Evolutionary conservation across 2,329 filamentous ascomycete genomes (phyloP).

Genomic region (Apiospora saccharicola): DNA sequence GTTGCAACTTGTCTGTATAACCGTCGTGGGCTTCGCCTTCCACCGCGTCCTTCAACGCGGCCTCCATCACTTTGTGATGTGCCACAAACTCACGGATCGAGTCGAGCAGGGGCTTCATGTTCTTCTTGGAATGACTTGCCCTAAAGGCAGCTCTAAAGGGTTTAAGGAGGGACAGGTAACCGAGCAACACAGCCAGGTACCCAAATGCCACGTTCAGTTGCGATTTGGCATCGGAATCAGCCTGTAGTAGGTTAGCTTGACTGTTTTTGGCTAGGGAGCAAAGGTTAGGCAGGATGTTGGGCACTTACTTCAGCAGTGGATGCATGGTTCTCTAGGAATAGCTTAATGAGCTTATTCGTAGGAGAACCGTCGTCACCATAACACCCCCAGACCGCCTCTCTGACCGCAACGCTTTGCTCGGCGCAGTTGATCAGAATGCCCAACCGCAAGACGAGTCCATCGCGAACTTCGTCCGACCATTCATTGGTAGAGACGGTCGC

Average conservation of each 20-base stretch:
- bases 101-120: conserved; percentile 54
- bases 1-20: conserved; percentile 49
- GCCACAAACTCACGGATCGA: conserved; percentile 64
- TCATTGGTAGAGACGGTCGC: conserved; percentile 56
- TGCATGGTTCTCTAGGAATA: conserved; percentile 74
- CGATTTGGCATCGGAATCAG: conserved; percentile 76
- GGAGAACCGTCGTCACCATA: conserved; percentile 48
- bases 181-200: conserved; percentile 84
- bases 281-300: background rate
- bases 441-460: conserved; percentile 78
- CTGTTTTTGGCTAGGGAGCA: conserved; percentile 24
- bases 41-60: conserved; percentile 41
- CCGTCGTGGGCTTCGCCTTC: conserved; percentile 44
- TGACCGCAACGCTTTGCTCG: conserved; percentile 74
- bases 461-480: conserved; percentile 62
- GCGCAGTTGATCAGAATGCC: conserved; percentile 88
- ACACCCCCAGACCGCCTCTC: conserved; percentile 54
- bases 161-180: conserved; percentile 73
- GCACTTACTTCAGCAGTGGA: conserved; percentile 71
- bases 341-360: conserved; percentile 65
- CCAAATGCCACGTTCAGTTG: conserved; percentile 84
- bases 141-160: conserved; percentile 54
- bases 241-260: conserved; percentile 50
- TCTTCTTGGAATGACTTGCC: conserved; percentile 51
- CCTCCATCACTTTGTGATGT: conserved; percentile 59